Evolutionary conservation across 164 flowering plant genomes (phyloP).

Genomic region (Aristolochia fimbriata): DNA sequence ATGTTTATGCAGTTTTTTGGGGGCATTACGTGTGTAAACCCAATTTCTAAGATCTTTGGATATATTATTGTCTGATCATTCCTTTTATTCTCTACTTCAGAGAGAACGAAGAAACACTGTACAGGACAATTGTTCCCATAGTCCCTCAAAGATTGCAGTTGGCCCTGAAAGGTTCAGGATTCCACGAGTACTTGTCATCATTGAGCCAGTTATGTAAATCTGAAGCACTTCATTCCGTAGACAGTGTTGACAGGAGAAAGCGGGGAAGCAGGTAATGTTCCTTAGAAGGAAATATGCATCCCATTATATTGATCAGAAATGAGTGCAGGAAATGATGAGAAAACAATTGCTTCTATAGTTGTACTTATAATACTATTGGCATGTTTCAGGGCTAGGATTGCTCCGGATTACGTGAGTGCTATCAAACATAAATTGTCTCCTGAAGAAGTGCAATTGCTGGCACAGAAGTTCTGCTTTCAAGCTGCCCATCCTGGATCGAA

Average conservation of each 20-base stretch:
- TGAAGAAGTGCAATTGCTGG: constrained; percentile 48
- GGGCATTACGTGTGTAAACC: background rate
- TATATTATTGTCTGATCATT: background rate
- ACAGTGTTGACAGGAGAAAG: constrained; percentile 17
- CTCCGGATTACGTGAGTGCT: constrained; percentile 55
- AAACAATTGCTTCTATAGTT: too few relatives aligned
- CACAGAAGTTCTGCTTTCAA: constrained; percentile 22
- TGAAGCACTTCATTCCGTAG: constrained; percentile 45
- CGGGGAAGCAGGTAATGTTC: constrained; percentile 37
- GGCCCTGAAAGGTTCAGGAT: constrained; percentile 44
- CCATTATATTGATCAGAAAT: background rate
- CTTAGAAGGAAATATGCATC: background rate
- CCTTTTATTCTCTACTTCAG: constrained; percentile 29
- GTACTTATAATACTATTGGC: background rate
- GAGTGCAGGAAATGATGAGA: background rate
- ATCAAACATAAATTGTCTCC: constrained; percentile 39
- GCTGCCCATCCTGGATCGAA: background rate
- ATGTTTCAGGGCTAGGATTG: constrained; percentile 40
- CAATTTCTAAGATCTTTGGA: background rate
- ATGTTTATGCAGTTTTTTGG: background rate
- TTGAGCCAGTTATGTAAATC: constrained; percentile 58
- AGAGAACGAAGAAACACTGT: constrained; percentile 23
- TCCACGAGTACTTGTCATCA: constrained; percentile 65
- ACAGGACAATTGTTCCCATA: constrained; percentile 28
- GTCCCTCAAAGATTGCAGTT: constrained; percentile 44